Conservation (phyloP, 1,284 basidiomycete species). For the Apiotrichum veenhuisii region DNA sequence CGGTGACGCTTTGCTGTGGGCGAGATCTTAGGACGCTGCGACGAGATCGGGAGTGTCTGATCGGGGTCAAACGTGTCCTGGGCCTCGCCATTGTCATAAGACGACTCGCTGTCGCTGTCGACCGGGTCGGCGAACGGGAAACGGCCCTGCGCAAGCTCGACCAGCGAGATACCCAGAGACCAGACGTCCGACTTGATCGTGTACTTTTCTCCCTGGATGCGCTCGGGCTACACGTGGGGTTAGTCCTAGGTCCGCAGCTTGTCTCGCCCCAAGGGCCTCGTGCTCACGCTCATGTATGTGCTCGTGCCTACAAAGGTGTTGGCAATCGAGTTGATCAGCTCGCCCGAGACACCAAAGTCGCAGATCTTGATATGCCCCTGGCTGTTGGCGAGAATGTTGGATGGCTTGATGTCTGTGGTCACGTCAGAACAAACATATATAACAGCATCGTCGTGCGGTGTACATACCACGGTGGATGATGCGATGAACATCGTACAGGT, state of each 20-base stretch:
- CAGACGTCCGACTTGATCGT: constrained; percentile 97
- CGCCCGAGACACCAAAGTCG: constrained; percentile 97
- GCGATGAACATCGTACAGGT: constrained; percentile 98
- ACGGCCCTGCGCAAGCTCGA: constrained; percentile 88
- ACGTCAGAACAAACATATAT: not conserved
- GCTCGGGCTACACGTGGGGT: constrained; percentile 72
- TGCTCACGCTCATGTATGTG: constrained; percentile 96
- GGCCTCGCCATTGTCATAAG: constrained; percentile 52
- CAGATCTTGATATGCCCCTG: constrained; percentile 95
- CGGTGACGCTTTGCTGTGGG: constrained; percentile 55
- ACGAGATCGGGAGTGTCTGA: constrained; percentile 36
- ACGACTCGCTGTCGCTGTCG: constrained; percentile 61
- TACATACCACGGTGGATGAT: constrained; percentile 89
- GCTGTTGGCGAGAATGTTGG: constrained; percentile 93
- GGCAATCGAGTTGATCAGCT: constrained; percentile 97
- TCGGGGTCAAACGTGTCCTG: constrained; percentile 39
- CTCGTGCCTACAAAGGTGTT: constrained; percentile 98
- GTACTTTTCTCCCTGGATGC: constrained; percentile 96
- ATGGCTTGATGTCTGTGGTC: constrained; percentile 91
- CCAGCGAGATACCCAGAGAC: constrained; percentile 91
- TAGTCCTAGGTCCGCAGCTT: not conserved
- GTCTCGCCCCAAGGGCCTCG: not conserved
- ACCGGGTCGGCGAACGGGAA: constrained; percentile 83
- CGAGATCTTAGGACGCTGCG: constrained; percentile 30
- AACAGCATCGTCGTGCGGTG: too few species aligned